These are phyloP conservation scores for Lepidium campestre DNA, from an alignment of 441 rosid genomes.

Conservation along the genomic window DNA sequence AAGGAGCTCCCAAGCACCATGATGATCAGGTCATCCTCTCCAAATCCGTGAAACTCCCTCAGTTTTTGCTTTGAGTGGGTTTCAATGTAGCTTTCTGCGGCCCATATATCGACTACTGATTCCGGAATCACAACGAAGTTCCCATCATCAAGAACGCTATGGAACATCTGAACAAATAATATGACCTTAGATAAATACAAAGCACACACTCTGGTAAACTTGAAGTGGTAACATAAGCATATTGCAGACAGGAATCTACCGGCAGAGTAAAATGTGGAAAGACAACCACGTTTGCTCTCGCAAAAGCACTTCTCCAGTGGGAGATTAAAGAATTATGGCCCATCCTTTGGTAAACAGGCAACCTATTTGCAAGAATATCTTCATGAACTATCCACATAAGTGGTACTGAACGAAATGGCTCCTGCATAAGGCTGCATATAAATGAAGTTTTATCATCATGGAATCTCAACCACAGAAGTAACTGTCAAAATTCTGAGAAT, in stretches of 20 bases:
- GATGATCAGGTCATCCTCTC: conserved; percentile 65
- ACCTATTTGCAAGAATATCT: conserved; percentile 73
- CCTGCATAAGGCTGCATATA: conserved; percentile 99
- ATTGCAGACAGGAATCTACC: conserved; percentile 39
- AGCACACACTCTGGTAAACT: conserved; percentile 16
- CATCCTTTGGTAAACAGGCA: conserved; percentile 58
- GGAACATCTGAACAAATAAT: conserved; percentile 70
- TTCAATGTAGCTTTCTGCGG: conserved; percentile 70
- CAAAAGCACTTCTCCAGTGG: conserved; percentile 68
- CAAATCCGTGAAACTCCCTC: conserved; percentile 57
- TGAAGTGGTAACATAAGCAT: conserved; percentile 9
- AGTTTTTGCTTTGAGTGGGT: conserved; percentile 53
- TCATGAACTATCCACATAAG: conserved; percentile 93
- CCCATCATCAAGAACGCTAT: conserved; percentile 90
- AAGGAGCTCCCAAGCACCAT: conserved; percentile 84
- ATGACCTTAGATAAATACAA: conserved; percentile 34
- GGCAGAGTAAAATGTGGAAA: conserved; percentile 82
- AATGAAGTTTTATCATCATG: conserved; percentile 54
- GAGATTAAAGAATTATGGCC: conserved; percentile 58
- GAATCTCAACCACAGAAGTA: conserved; percentile 29
- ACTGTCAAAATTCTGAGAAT: conserved; percentile 5
- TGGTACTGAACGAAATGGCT: conserved; percentile 87
- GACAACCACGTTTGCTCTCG: conserved; percentile 72
- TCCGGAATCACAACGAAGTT: conserved; percentile 97
- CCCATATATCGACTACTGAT: conserved; percentile 88